Conservation (phyloP, 2,329 filamentous ascomycete genomes). For the Epichloe gansuensis region DNA sequence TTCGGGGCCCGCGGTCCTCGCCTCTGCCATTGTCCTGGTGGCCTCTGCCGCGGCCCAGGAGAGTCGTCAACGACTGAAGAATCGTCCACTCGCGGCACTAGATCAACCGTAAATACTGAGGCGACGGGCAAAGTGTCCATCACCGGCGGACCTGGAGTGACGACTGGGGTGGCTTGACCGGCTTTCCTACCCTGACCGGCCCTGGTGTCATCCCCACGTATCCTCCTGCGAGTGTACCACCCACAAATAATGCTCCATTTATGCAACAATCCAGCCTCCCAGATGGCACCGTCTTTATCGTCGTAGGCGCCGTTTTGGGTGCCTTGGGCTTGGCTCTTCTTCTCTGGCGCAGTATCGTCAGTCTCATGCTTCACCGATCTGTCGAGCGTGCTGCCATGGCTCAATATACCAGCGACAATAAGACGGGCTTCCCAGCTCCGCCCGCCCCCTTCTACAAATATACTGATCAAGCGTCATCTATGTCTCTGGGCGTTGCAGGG, state of each 20-base stretch:
- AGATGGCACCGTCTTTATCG: conserved; percentile 93
- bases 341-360: conserved; percentile 77
- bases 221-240: conserved; percentile 65
- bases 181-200: conserved; percentile 31
- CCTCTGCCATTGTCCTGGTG: conserved; percentile 18
- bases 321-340: conserved; percentile 73
- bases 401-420: conserved; percentile 58
- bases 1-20: conserved; percentile 14
- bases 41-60: conserved; percentile 21
- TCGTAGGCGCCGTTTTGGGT: conserved; percentile 77
- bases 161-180: conserved; percentile 16
- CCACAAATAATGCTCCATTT: conserved; percentile 74
- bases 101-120: not conserved
- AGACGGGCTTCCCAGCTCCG: conserved; percentile 49
- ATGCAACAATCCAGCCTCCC: conserved; percentile 80
- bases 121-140: conserved; percentile 10
- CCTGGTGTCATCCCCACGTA: conserved; percentile 38
- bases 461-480: conserved; percentile 44
- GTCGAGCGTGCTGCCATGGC: conserved; percentile 75
- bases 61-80: conserved; percentile 5
- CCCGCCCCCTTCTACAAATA: conserved; percentile 54
- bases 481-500: conserved; percentile 27
- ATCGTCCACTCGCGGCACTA: conserved; percentile 12
- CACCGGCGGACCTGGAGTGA: conserved; percentile 10
- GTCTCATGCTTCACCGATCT: conserved; percentile 82